Evolutionary conservation across 106 monocot species (phyloP), one percentile per base, ranked within the genome.

Genomic region (Iris macrosiphon): DNA sequence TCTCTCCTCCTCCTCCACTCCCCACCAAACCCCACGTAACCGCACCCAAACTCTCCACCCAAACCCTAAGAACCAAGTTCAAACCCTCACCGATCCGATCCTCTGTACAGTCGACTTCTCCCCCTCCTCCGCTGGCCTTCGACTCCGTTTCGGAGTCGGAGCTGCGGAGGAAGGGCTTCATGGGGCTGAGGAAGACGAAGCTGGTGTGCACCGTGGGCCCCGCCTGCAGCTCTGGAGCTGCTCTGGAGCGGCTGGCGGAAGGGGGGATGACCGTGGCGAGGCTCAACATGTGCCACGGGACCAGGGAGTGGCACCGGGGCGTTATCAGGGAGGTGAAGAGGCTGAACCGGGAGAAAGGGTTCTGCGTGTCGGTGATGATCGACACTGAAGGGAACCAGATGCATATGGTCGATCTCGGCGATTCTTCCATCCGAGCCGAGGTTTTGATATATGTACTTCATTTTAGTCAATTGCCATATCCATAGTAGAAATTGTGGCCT

Each of bases 181-280:
- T 61, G 61, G 67, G 72, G 52, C 18, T 72, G 45, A 49, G 72
- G 72, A 78, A 63, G 78, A 78, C 78, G 51, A 78, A 78, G 62
- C 57, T 78, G 51, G 68, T 78, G 45, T 78, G 78, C 58, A 78
- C 78, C 26, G 51, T 78, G 43, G 78, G 78, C 0, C 78, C 78
- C 22, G 72, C 78, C 9, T 72, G 72, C 67, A 57, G 62, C 45
- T 40, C 39, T 11, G 55, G 22, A 2, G 62, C 2, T 41, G 57
- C 57, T n/a, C 63, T 78, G 52, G 72, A 72, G 68, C 34, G 39
- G 62, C 41, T 78, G 40, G 72, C 72, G 16, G 26, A 31, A 20
- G 62, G 57, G 2, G 78, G 78, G 27, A 78, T 78, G 78, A 53
- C 49, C 24, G 72, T 78, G 30, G 72, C 72, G 45, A 59, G 78